phyloP scores from a whole-genome alignment of 2,329 filamentous ascomycete species.

The Nigrograna mackinnonii region DNA sequence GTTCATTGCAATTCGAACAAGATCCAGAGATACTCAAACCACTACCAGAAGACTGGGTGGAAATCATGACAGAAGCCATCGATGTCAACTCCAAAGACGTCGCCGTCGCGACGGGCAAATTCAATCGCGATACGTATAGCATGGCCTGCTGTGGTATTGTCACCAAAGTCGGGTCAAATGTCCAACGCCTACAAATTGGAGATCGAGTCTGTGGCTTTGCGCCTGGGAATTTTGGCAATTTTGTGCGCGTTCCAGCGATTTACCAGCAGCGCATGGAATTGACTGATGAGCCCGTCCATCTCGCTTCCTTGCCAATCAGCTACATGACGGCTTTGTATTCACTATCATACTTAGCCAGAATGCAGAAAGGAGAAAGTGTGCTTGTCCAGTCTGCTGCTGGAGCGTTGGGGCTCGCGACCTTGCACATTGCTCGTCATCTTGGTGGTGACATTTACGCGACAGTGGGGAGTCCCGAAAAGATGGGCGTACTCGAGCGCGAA shows the following conservation, averaged over 20 bases:
- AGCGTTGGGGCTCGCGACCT: constrained; percentile 17
- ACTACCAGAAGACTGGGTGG: constrained; percentile 11
- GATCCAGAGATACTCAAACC: not conserved
- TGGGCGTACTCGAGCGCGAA: constrained; percentile 11
- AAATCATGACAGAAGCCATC: constrained; percentile 9
- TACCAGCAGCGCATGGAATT: not conserved
- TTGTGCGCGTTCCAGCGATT: not conserved
- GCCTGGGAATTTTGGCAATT: constrained; percentile 2
- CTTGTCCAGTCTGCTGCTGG: constrained; percentile 29
- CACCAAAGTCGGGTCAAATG: constrained; percentile 1
- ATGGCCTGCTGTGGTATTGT: constrained; percentile 15
- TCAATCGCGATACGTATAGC: constrained; percentile 8
- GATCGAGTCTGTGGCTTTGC: constrained; percentile 6
- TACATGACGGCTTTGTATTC: constrained; percentile 11
- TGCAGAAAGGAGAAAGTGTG: constrained; percentile 18
- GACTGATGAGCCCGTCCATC: not conserved
- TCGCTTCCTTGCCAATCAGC: constrained; percentile 7
- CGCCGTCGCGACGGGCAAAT: constrained; percentile 8
- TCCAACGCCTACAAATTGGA: constrained; percentile 5
- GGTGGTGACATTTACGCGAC: constrained; percentile 31
- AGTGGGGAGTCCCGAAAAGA: constrained; percentile 21
- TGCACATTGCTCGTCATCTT: not conserved
- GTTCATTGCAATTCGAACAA: not conserved
- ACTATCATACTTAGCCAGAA: constrained; percentile 3
- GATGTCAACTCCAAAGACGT: constrained; percentile 17